A percentile compares a stretch with the other conserved stretches of the same genome.
Evolutionary conservation across 306 rosid genomes (phyloP).

Genomic region (Begonia peltatifolia): DNA sequence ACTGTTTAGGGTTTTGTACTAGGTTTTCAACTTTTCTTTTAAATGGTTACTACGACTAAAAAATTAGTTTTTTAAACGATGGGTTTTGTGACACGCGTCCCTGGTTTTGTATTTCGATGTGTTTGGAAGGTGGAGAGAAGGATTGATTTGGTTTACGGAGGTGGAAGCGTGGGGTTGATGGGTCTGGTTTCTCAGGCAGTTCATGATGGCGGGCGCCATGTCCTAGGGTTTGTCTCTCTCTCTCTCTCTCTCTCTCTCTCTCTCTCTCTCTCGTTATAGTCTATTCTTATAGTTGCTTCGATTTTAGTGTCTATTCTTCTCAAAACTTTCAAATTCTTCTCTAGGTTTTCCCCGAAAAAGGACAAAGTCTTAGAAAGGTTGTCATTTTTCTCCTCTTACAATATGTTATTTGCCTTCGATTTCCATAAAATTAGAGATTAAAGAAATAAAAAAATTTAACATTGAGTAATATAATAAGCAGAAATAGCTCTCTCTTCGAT

Average conservation of each 20-base stretch:
- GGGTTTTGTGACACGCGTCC: constrained; percentile 39
- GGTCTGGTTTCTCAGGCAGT: constrained; percentile 99
- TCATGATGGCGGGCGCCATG: constrained; percentile 99
- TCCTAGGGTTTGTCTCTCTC: constrained; percentile 67
- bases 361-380: no score
- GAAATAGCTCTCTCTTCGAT: no score
- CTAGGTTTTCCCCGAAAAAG: no score
- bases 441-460: no score
- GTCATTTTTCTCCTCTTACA: no score
- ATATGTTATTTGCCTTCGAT: no score
- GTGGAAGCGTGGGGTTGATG: constrained; percentile 99
- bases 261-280: constrained; percentile 7
- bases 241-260: constrained; percentile 17
- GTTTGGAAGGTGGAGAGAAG: constrained; percentile 71
- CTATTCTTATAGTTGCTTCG: neutral
- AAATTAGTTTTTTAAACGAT: constrained; percentile 8
- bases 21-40: neutral
- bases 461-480: no score
- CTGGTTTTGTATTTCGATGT: constrained; percentile 9
- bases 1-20: neutral
- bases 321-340: neutral
- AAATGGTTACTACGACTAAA: neutral
- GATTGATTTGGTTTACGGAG: constrained; percentile 97
- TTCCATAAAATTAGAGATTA: no score
- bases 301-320: neutral